A percentile compares a stretch with the other conserved stretches of the same genome.
phyloP scores from a whole-genome alignment of 1,284 basidiomycete species.

The Heterobasidion occidentale region DNA sequence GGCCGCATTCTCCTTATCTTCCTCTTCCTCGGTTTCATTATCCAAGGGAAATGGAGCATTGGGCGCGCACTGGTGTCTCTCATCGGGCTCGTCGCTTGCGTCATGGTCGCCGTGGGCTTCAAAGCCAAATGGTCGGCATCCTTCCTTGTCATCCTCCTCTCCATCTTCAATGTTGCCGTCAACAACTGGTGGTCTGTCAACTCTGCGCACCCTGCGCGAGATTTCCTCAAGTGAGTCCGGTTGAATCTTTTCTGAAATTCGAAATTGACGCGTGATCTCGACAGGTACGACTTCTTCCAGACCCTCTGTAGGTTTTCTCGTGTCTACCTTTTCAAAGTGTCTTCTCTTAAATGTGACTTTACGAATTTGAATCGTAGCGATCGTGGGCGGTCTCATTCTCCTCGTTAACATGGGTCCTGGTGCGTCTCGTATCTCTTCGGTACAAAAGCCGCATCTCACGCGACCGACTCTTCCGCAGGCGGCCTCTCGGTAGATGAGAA shows the following conservation, averaged over 20 bases:
- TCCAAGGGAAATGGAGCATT: slow-evolving; percentile 89
- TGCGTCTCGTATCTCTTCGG: slow-evolving; percentile 19
- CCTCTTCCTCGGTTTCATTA: slow-evolving; percentile 96
- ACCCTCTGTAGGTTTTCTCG: slow-evolving; percentile 64
- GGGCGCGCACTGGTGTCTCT: slow-evolving; percentile 82
- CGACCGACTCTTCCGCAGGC: slow-evolving; percentile 32
- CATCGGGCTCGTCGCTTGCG: slow-evolving; percentile 84
- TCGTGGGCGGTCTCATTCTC: slow-evolving; percentile 94
- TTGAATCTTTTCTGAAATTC: background rate
- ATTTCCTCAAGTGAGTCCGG: slow-evolving; percentile 83
- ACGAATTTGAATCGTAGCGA: slow-evolving; percentile 47
- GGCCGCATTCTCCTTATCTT: slow-evolving; percentile 98
- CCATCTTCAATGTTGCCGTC: slow-evolving; percentile 94
- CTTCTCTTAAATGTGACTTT: slow-evolving; percentile 4
- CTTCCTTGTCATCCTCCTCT: slow-evolving; percentile 92
- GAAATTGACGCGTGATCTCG: slow-evolving; percentile 9
- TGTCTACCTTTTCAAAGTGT: background rate
- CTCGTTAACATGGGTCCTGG: slow-evolving; percentile 98
- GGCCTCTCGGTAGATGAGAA: slow-evolving; percentile 98
- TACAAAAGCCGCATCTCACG: slow-evolving; percentile 7
- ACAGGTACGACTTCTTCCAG: slow-evolving; percentile 89
- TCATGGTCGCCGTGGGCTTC: slow-evolving; percentile 98
- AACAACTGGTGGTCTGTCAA: slow-evolving; percentile 99
- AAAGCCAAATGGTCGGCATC: slow-evolving; percentile 98
- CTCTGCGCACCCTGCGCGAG: slow-evolving; percentile 87